Evolutionary conservation across 1,139 yeast species (phyloP), one percentile per base, ranked within the genome.

Genomic region (Geotrichum citri-aurantii): DNA sequence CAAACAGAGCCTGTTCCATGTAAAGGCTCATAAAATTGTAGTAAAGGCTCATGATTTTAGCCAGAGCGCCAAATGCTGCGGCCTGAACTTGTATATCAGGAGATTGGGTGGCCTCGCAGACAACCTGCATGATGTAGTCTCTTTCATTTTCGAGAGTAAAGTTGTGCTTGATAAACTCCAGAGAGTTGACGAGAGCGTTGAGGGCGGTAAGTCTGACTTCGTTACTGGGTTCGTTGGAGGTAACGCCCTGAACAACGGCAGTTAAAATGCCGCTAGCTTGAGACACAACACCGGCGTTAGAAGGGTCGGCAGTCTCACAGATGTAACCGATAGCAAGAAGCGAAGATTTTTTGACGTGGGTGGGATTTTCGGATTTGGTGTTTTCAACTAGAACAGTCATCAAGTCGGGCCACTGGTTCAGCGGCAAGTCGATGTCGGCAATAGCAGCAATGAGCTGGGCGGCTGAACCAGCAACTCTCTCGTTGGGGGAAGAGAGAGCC

Each of bases 161-260:
- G 75, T 93, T 93, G 68, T 80, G 82, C 64, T 87, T 84, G 72
- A 93, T 90, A 73, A 93, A 93, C 66, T 88, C 96, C 68, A 93
- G 81, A 33, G 98, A 91, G 74, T 88, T 89, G 56, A 88, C 95
- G 64, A 93, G 81, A 0, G 99, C 97, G 68, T 88, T 88, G 66
- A 93, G 79, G 2, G 99, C 99, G 11, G 98, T 89, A 63, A 89
- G 79, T 65, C 98, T 80, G 40, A 93, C 98, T 50, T 79, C 75
- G 56, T 79, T 77, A 42, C 88, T 83, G 21, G 90, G 85, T 73
- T 92, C 98, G 24, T 83, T 79, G 26, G 86, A 77, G 71, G 89
- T 95, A 3, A 96, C 97, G 64, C 98, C 98, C 76, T 93, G 98
- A 52, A 92, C 95, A 68, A 93, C 91, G 37, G 99, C 96, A 63